phyloP scores from a whole-genome alignment of 192 early-diverging fungal species.

The Gigaspora rosea region DNA sequence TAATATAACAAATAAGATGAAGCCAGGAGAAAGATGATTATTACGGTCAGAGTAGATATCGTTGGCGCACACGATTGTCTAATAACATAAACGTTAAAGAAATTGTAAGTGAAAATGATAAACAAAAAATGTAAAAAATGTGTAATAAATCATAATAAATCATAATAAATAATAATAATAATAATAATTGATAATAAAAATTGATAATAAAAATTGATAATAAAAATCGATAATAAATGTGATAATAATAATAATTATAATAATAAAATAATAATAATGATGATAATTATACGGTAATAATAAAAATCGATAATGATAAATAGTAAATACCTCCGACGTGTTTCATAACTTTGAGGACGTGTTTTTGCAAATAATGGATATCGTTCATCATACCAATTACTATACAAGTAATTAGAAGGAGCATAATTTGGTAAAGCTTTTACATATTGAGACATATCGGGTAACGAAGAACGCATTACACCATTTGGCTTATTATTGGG shows the following conservation, averaged over 20 bases:
- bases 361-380: slow-evolving; percentile 21
- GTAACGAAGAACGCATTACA: slow-evolving; percentile 23
- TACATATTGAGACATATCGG: slow-evolving; percentile 23
- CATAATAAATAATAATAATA: too few species aligned
- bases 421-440: slow-evolving; percentile 27
- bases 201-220: too few species aligned
- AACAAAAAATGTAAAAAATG: too few species aligned
- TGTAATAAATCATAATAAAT: too few species aligned
- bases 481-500: slow-evolving; percentile 23
- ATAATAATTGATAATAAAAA: too few species aligned
- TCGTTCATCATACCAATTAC: slow-evolving; percentile 16
- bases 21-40: slow-evolving; percentile 26
- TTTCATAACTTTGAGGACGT: slow-evolving; percentile 4
- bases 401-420: slow-evolving; percentile 11
- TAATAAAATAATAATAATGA: too few species aligned
- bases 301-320: too few species aligned
- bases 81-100: background rate
- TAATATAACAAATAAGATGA: slow-evolving; percentile 42
- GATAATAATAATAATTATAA: too few species aligned
- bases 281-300: too few species aligned
- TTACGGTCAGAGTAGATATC: slow-evolving; percentile 8
- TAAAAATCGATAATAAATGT: too few species aligned
- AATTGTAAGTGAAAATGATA: too few species aligned
- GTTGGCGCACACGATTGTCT: background rate
- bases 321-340: background rate